A percentile compares a stretch with the other conserved stretches of the same genome.
phyloP scores from a whole-genome alignment of 2,329 filamentous ascomycete genomes.

The Stagonosporopsis chrysanthemi region DNA sequence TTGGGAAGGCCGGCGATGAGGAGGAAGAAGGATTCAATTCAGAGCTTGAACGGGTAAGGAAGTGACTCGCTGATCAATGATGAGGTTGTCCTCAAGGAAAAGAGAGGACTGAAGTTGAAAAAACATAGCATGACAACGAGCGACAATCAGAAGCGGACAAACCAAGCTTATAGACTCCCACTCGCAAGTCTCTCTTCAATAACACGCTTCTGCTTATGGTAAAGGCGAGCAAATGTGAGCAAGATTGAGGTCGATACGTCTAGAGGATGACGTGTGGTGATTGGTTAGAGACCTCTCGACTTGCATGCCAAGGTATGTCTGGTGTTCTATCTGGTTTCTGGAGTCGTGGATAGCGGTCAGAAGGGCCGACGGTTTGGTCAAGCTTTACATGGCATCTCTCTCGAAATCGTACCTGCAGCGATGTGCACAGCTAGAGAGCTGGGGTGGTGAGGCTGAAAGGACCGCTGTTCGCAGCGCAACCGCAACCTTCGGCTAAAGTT shows the following conservation, averaged over 20 bases:
- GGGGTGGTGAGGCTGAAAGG: background rate
- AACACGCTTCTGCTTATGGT: background rate
- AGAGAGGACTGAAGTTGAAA: background rate
- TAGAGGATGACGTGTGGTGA: conserved; percentile 1
- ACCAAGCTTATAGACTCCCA: background rate
- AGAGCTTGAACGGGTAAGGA: background rate
- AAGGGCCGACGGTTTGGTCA: conserved; percentile 8
- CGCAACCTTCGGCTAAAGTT: conserved; percentile 29
- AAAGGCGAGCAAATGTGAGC: conserved; percentile 28
- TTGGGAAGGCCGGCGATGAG: background rate
- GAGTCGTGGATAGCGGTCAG: background rate
- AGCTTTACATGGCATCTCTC: conserved; percentile 4
- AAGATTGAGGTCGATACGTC: conserved; percentile 30
- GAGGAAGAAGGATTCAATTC: background rate
- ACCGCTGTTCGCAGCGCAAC: conserved; percentile 4
- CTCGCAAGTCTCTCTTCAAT: background rate
- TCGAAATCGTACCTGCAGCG: background rate
- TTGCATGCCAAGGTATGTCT: conserved; percentile 10
- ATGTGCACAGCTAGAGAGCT: conserved; percentile 5
- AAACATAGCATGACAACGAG: background rate
- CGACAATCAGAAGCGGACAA: background rate
- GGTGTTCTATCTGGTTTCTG: conserved; percentile 7
- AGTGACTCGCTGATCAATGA: background rate
- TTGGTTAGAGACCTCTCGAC: conserved; percentile 5
- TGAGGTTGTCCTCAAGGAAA: background rate